Evolutionary conservation across 164 flowering plant genomes (phyloP), one percentile per base, ranked within the genome.

Genomic region (Brasenia schreberi): DNA sequence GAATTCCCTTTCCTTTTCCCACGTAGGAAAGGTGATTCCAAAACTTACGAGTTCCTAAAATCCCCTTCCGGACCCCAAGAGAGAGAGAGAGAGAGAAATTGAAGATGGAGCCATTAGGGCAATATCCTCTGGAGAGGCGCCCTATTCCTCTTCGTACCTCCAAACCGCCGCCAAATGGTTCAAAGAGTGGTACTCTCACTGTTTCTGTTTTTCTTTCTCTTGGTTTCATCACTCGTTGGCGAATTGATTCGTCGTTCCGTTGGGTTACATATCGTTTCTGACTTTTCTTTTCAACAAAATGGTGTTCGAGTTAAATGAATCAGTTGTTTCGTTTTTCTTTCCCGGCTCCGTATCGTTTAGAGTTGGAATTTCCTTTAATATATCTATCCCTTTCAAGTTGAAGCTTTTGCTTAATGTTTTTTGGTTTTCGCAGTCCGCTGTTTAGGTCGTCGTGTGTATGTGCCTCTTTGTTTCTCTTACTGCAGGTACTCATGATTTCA

Each of bases 151-250:
- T 23, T 18, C 19, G 63, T 18, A 4, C 33, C 10, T 7, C 63
- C 33, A 18, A 5, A 61, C 63, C 63, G 63, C 63, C 7, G 63
- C 18, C 33, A 61, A 61, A 61, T 61, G 63, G 63, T 61, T 61
- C 63, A 61, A 61, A 18, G 63, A 61, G 6, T 61, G 63, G 63
- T 61, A 61, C 18, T 61, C 27, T 11, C 33, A 11, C 33, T 5
- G 5, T 61, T 61, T 18, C 63, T 1, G 9, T 61, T 18, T 12
- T 61, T 61, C 63, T 5, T 61, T 61, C 18, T 61, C 4, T 61
- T 61, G 19, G 5, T 61, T 23, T 4, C 10, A 11, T 10, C 17
- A 61, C 10, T 61, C 63, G 33, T 23, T 9, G 12, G 16, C 10
- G 56, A 49, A 49, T 33, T 49, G 56, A 49, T 9, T 49, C 16